Evolutionary conservation across 2,329 filamentous ascomycete species (phyloP).

Genomic region (Cordyceps cicadae): DNA sequence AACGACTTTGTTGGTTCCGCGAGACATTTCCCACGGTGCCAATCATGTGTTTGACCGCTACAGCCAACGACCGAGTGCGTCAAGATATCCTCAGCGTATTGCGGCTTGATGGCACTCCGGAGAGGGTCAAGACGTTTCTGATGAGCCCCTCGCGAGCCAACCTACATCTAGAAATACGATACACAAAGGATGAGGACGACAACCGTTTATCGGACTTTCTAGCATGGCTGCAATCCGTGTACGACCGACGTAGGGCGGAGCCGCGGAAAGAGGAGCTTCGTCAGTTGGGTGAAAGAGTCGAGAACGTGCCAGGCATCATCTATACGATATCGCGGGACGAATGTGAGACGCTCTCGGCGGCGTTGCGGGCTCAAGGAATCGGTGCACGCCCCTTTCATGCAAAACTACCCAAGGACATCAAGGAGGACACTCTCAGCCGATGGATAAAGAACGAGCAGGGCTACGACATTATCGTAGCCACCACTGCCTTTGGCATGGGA

Average conservation of each 20-base stretch:
- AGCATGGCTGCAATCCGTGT: slow-evolving; percentile 65
- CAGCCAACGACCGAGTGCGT: slow-evolving; percentile 72
- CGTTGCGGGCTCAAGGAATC: slow-evolving; percentile 59
- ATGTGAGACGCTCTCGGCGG: slow-evolving; percentile 61
- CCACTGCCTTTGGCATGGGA: slow-evolving; percentile 95
- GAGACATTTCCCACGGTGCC: slow-evolving; percentile 74
- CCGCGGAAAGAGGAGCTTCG: slow-evolving; percentile 52
- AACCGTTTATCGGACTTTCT: slow-evolving; percentile 66
- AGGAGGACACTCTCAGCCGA: slow-evolving; percentile 60
- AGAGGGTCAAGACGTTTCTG: slow-evolving; percentile 62
- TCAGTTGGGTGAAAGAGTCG: slow-evolving; percentile 42
- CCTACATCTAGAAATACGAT: slow-evolving; percentile 83
- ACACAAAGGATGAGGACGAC: slow-evolving; percentile 67
- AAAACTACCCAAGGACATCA: slow-evolving; percentile 57
- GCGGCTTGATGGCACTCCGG: slow-evolving; percentile 51
- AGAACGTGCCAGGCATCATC: slow-evolving; percentile 68
- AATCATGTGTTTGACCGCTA: slow-evolving; percentile 88
- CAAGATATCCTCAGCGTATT: slow-evolving; percentile 75
- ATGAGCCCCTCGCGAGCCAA: slow-evolving; percentile 81
- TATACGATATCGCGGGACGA: slow-evolving; percentile 70
- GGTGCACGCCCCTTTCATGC: slow-evolving; percentile 68
- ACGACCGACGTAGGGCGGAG: slow-evolving; percentile 56
- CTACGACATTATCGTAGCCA: slow-evolving; percentile 90
- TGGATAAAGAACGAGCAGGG: slow-evolving; percentile 68
- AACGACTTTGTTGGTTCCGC: slow-evolving; percentile 78